Evolutionary conservation across 2,329 filamentous ascomycete genomes (phyloP).

Genomic region (Monilinia vaccinii-corymbosi): DNA sequence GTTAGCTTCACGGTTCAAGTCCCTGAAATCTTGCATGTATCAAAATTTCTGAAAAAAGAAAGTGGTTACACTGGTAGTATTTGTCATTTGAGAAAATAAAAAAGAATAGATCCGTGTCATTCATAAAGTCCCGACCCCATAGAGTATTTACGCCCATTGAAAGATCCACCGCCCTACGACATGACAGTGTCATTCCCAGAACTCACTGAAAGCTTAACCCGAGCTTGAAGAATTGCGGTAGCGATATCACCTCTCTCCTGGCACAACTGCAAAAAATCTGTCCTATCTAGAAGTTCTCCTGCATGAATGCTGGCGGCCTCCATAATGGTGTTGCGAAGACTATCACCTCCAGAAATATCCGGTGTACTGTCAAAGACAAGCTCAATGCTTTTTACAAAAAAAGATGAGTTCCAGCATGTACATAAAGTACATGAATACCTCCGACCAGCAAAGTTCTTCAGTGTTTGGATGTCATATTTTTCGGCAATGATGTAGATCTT

Average conservation of each 20-base stretch:
- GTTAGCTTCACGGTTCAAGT: background rate
- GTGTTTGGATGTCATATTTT: constrained; percentile 13
- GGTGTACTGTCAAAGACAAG: constrained; percentile 14
- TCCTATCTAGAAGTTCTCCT: background rate
- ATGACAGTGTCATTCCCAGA: background rate
- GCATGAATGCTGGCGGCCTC: background rate
- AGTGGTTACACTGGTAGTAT: background rate
- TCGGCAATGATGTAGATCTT: constrained; percentile 14
- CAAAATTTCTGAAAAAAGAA: background rate
- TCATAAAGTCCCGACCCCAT: background rate
- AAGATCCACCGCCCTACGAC: background rate
- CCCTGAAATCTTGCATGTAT: background rate
- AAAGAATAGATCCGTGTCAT: background rate
- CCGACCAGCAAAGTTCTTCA: constrained; percentile 10
- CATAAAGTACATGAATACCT: constrained; percentile 1
- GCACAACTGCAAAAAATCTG: constrained; percentile 12
- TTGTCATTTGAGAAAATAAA: background rate
- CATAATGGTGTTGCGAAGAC: constrained; percentile 1
- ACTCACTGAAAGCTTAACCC: background rate
- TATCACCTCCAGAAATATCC: background rate
- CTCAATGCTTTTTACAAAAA: constrained; percentile 8
- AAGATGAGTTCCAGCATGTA: constrained; percentile 1
- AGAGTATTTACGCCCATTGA: background rate
- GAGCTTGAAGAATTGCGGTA: constrained; percentile 3
- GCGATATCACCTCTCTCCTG: constrained; percentile 10